phyloP scores from a whole-genome alignment of 495 filamentous ascomycete species.

The Haplographium delicatum region DNA sequence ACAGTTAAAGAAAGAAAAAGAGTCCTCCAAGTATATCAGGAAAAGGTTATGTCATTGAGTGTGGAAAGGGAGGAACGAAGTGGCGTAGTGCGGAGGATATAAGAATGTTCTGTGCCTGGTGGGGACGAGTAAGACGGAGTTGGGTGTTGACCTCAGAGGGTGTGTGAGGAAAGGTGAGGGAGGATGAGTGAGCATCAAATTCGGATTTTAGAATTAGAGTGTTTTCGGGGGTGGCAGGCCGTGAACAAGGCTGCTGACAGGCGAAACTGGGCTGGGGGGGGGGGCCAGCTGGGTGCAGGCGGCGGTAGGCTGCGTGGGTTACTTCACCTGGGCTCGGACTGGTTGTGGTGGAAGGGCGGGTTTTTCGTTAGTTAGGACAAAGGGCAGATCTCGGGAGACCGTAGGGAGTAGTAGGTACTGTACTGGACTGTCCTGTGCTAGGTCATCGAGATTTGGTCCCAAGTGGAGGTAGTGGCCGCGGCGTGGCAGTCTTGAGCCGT shows the following conservation, averaged over 20 bases:
- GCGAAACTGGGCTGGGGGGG: background rate
- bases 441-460: too few relatives aligned
- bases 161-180: background rate
- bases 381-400: too few relatives aligned
- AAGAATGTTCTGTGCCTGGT: background rate
- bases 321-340: too few relatives aligned
- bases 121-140: background rate
- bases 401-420: background rate
- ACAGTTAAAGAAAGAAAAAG: slow-evolving; percentile 17
- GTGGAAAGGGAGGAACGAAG: too few relatives aligned
- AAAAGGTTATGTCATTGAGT: slow-evolving; percentile 18
- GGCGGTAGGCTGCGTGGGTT: too few relatives aligned
- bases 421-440: background rate
- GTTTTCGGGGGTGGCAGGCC: too few relatives aligned
- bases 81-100: background rate
- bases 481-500: too few relatives aligned
- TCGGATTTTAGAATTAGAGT: slow-evolving; percentile 7
- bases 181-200: slow-evolving; percentile 1
- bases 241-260: slow-evolving; percentile 3
- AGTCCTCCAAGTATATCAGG: slow-evolving; percentile 2
- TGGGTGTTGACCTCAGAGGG: background rate
- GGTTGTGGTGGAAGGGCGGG: too few relatives aligned
- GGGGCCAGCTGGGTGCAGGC: background rate
- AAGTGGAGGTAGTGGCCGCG: too few relatives aligned
- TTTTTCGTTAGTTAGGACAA: too few relatives aligned